These are phyloP conservation scores for Teunomyces tritomae DNA, from an alignment of 805 yeast genomes.

Conservation along the genomic window DNA sequence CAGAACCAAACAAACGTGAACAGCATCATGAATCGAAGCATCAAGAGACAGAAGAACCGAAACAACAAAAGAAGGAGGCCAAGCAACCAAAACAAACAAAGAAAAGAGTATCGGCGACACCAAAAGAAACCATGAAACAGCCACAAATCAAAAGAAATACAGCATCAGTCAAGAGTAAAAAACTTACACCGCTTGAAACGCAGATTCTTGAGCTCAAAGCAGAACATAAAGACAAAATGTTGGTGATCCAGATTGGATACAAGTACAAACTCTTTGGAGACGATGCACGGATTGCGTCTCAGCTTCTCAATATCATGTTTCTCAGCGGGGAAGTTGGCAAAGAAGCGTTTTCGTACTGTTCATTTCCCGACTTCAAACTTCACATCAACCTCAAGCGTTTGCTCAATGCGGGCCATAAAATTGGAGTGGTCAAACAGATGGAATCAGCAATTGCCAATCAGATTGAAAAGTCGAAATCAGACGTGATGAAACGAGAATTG, in stretches of 20 bases:
- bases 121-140: conserved; percentile 5
- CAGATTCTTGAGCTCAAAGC: conserved; percentile 70
- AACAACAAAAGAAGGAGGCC: conserved; percentile 1
- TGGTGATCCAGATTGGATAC: conserved; percentile 89
- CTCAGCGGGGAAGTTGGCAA: conserved; percentile 51
- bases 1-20: conserved; percentile 4
- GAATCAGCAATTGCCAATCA: conserved; percentile 77
- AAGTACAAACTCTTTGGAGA: conserved; percentile 83
- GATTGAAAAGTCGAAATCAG: conserved; percentile 44
- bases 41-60: conserved; percentile 1
- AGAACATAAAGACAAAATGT: conserved; percentile 59
- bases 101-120: conserved; percentile 25
- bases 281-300: conserved; percentile 74
- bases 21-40: conserved; percentile 4
- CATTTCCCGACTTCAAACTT: conserved; percentile 76
- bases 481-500: conserved; percentile 64
- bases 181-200: conserved; percentile 68
- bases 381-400: conserved; percentile 75
- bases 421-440: conserved; percentile 82
- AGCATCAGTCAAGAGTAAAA: not conserved
- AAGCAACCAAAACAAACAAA: conserved; percentile 3
- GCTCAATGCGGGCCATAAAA: conserved; percentile 68
- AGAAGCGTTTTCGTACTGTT: conserved; percentile 67
- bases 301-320: conserved; percentile 64
- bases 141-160: not conserved